Evolutionary conservation across 2,329 filamentous ascomycete species (phyloP).

Genomic region (Simplicillium sp.): DNA sequence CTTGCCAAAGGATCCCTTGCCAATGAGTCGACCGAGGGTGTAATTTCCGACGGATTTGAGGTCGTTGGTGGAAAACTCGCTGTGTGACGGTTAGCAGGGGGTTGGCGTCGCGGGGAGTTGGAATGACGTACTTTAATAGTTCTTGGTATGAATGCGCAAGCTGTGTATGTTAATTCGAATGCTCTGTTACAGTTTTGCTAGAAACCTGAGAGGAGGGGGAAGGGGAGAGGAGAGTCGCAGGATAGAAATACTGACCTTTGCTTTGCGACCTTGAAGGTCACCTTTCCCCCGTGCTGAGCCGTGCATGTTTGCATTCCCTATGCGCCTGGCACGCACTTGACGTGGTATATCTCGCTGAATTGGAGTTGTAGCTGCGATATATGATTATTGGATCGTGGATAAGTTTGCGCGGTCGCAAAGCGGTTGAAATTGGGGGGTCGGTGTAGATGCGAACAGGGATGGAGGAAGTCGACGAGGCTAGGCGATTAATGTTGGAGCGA

Average conservation of each 20-base stretch:
- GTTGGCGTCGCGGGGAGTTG: constrained; percentile 7
- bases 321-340: neutral
- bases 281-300: neutral
- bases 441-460: no score
- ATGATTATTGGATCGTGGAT: no score
- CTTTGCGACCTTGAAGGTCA: neutral
- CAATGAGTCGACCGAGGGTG: constrained; percentile 80
- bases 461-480: no score
- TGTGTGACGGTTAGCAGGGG: constrained; percentile 26
- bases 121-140: constrained; percentile 69
- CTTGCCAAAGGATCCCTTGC: constrained; percentile 97
- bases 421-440: no score
- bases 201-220: neutral
- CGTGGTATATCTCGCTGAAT: neutral
- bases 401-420: no score
- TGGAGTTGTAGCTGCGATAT: neutral
- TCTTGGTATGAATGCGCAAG: constrained; percentile 96
- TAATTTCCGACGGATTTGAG: constrained; percentile 93
- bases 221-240: no score
- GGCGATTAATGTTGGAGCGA: no score
- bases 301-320: neutral
- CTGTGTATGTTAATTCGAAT: constrained; percentile 31
- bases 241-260: neutral
- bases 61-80: constrained; percentile 89
- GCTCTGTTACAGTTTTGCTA: neutral